Conservation (phyloP, 139 green algal genomes). For the Tetradesmus lagerheimii region DNA sequence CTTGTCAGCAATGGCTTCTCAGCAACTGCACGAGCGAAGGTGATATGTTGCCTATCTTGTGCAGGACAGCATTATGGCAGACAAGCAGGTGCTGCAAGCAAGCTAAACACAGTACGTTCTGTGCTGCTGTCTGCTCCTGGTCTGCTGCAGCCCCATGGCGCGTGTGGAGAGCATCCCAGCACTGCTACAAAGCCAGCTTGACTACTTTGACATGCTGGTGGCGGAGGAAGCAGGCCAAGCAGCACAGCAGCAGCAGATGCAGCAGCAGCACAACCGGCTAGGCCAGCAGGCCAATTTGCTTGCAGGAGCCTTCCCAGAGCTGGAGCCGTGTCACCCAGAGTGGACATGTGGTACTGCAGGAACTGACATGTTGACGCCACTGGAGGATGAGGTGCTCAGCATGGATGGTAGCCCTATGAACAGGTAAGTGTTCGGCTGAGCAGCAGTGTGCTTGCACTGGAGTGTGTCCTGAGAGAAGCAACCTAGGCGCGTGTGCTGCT, state of each 20-base stretch:
- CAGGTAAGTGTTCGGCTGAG: no score
- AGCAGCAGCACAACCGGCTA: background rate
- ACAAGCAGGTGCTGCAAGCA: background rate
- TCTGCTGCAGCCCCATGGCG: background rate
- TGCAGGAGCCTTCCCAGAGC: conserved; percentile 1
- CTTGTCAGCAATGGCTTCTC: no score
- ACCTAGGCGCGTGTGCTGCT: no score
- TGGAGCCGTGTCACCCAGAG: conserved; percentile 22
- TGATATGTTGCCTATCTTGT: no score
- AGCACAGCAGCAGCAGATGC: background rate
- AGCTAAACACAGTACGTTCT: no score
- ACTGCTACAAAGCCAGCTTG: conserved; percentile 5
- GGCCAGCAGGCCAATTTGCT: background rate
- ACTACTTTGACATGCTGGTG: conserved; percentile 12
- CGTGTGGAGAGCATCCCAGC: conserved; percentile 19
- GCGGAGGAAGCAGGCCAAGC: background rate
- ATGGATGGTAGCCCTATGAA: background rate
- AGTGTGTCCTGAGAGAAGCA: no score
- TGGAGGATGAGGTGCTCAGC: conserved; percentile 19
- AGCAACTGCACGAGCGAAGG: no score
- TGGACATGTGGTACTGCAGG: background rate
- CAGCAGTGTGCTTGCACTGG: no score
- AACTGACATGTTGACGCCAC: background rate
- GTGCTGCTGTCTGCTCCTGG: background rate
- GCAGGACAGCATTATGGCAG: background rate